phyloP scores from a whole-genome alignment of 2,329 filamentous ascomycete species.

The Sordariomycetes sp. region DNA sequence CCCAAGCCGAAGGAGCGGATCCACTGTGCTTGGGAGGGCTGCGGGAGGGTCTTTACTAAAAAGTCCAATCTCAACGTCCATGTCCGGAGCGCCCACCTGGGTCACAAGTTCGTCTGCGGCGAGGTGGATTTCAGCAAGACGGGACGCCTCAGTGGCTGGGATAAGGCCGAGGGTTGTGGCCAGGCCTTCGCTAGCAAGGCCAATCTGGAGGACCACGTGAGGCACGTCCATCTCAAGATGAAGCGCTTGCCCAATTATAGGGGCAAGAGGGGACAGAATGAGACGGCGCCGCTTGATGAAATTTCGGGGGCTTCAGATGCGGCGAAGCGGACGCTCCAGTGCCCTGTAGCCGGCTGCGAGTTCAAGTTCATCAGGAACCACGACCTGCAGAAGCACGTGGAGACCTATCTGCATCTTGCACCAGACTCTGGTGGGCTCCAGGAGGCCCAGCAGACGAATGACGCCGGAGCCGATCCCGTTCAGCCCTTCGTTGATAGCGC shows the following conservation, averaged over 20 bases:
- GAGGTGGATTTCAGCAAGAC: slow-evolving; percentile 27
- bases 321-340: slow-evolving; percentile 30
- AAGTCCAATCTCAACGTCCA: slow-evolving; percentile 77
- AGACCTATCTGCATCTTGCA: slow-evolving; percentile 10
- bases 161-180: slow-evolving; percentile 58
- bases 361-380: slow-evolving; percentile 37
- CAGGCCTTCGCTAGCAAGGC: slow-evolving; percentile 67
- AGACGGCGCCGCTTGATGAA: slow-evolving; percentile 20
- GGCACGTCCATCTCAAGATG: slow-evolving; percentile 65
- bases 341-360: slow-evolving; percentile 28
- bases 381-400: slow-evolving; percentile 36
- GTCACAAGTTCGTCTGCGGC: slow-evolving; percentile 71
- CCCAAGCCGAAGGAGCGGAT: slow-evolving; percentile 43
- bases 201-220: slow-evolving; percentile 73
- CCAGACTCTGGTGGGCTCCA: neutral
- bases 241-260: slow-evolving; percentile 25
- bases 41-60: slow-evolving; percentile 69
- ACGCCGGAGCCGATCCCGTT: neutral
- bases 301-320: slow-evolving; percentile 28
- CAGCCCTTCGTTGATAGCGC: neutral
- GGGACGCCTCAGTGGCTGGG: slow-evolving; percentile 46
- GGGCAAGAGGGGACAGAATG: slow-evolving; percentile 2
- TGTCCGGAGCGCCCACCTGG: slow-evolving; percentile 65
- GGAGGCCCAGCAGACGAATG: neutral
- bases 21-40: slow-evolving; percentile 56